These are phyloP conservation scores for Neurospora crassa DNA, from an alignment of 2,329 filamentous ascomycete species.

Conservation along the genomic window DNA sequence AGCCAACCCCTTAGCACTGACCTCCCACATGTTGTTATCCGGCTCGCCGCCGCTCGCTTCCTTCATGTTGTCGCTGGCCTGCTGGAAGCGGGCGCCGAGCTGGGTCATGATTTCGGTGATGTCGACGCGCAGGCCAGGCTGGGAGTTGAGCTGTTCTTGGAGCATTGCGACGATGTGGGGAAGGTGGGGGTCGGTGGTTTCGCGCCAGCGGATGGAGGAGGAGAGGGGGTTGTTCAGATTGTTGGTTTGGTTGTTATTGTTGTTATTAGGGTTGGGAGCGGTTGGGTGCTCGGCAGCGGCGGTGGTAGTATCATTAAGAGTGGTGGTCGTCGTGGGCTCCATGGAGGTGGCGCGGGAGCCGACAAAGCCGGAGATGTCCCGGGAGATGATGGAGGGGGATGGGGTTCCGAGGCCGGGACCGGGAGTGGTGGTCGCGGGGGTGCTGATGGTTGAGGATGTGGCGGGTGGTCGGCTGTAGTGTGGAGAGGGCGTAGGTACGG, in stretches of 20 bases:
- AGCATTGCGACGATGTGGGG: conserved; percentile 31
- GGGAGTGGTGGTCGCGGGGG: neutral
- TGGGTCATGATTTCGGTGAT: conserved; percentile 32
- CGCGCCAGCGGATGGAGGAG: conserved; percentile 16
- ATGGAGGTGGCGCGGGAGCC: neutral
- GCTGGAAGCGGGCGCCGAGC: conserved; percentile 33
- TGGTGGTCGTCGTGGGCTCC: neutral
- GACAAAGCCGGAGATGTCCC: neutral
- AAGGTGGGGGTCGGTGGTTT: conserved; percentile 28
- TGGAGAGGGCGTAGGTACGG: neutral
- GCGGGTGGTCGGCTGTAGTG: neutral
- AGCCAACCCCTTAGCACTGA: conserved; percentile 37
- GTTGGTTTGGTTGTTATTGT: neutral
- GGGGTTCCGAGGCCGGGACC: neutral
- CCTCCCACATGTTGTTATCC: conserved; percentile 38
- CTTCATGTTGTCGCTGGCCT: conserved; percentile 28
- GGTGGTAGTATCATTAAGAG: neutral
- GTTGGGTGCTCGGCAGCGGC: no score
- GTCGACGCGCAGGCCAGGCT: conserved; percentile 36
- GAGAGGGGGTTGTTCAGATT: conserved; percentile 3
- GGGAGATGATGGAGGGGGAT: neutral
- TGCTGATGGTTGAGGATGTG: neutral
- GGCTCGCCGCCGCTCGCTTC: conserved; percentile 21
- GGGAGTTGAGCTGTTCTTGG: conserved; percentile 30
- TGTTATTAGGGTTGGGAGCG: no score